A percentile compares a stretch with the other conserved stretches of the same genome.
Conservation (phyloP, 495 filamentous ascomycete species). For the Penicillium cinerascens region DNA sequence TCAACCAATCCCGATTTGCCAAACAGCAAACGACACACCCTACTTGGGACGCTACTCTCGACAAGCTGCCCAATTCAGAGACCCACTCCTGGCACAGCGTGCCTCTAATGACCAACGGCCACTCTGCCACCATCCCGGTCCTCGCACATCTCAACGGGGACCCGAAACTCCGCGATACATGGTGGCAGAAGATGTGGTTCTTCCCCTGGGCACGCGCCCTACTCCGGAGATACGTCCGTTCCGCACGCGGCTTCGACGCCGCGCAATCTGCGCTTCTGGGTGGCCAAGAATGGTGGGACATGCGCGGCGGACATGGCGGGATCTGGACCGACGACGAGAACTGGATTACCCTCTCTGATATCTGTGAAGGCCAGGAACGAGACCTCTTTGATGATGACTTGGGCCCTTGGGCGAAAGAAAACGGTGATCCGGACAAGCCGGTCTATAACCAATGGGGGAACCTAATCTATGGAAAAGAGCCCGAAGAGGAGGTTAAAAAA, state of each 20-base stretch:
- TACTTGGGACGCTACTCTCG: constrained; percentile 39
- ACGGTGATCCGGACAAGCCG: constrained; percentile 60
- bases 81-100: constrained; percentile 47
- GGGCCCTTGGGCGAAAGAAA: constrained; percentile 53
- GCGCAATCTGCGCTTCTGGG: constrained; percentile 44
- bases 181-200: constrained; percentile 60
- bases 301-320: constrained; percentile 54
- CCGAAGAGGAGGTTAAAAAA: not conserved
- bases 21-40: constrained; percentile 33
- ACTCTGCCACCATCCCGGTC: constrained; percentile 46
- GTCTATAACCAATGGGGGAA: constrained; percentile 44
- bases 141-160: constrained; percentile 51
- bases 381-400: constrained; percentile 48
- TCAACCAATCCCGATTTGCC: constrained; percentile 33
- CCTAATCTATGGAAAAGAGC: constrained; percentile 39
- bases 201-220: constrained; percentile 50
- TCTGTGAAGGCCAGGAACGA: constrained; percentile 50
- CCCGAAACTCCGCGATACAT: constrained; percentile 33
- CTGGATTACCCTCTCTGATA: constrained; percentile 53
- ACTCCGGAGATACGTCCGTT: constrained; percentile 48
- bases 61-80: constrained; percentile 35
- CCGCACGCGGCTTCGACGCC: constrained; percentile 39
- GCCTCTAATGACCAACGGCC: constrained; percentile 53
- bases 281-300: constrained; percentile 52
- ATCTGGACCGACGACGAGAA: constrained; percentile 54